These are phyloP conservation scores for Lentinula edodes DNA, from an alignment of 768 basidiomycete species.

Conservation along the genomic window DNA sequence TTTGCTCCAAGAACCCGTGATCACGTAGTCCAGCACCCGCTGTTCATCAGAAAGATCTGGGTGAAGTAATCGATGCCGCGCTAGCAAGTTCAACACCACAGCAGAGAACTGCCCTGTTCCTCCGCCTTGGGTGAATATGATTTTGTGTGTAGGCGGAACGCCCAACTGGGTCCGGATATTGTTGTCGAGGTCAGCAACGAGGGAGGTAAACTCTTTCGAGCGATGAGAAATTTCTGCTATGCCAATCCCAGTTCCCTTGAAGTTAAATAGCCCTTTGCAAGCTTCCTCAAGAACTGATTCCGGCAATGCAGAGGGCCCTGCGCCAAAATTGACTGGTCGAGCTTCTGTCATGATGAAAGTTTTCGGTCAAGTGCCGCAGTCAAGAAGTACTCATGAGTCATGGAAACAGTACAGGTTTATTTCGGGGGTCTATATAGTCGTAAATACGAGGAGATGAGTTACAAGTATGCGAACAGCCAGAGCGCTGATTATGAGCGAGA, in stretches of 20 bases:
- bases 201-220: slow-evolving; percentile 78
- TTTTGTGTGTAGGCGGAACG: slow-evolving; percentile 77
- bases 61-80: slow-evolving; percentile 73
- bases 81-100: slow-evolving; percentile 86
- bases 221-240: slow-evolving; percentile 96
- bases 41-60: slow-evolving; percentile 52
- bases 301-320: slow-evolving; percentile 92
- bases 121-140: slow-evolving; percentile 94
- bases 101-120: slow-evolving; percentile 91
- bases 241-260: slow-evolving; percentile 86
- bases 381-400: slow-evolving; percentile 1
- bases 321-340: slow-evolving; percentile 84
- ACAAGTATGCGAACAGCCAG: not conserved
- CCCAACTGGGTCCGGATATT: slow-evolving; percentile 72
- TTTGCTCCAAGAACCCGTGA: slow-evolving; percentile 91
- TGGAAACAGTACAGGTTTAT: not conserved
- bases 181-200: slow-evolving; percentile 55
- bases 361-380: not conserved
- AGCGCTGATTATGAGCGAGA: not conserved
- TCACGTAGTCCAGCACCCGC: slow-evolving; percentile 76
- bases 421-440: not conserved
- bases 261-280: slow-evolving; percentile 82
- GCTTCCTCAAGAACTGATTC: slow-evolving; percentile 82
- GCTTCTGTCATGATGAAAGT: slow-evolving; percentile 27
- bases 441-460: not conserved